Base-by-base conservation (phyloP, 108 stramenopile genomes). In the Nitzschia sp. region DNA sequence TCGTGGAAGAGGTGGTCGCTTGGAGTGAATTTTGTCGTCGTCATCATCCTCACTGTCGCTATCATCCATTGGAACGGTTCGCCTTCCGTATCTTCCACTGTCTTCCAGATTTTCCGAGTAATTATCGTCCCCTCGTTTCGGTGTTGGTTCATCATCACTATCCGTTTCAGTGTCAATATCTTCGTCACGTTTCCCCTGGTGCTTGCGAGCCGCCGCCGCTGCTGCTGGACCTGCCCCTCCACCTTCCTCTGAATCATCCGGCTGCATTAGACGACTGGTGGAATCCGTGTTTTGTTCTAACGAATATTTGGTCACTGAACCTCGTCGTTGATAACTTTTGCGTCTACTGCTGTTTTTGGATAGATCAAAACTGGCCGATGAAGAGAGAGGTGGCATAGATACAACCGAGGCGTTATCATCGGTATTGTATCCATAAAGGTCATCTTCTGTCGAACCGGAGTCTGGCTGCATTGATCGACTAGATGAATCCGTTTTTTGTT, bases 1-100 rank as follows among this genome's bases (percentile, higher is more conserved):
- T n/a, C 49, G 49, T 19, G 49, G 49, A 19, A 51, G 19, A 19
- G 49, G 49, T 51, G 49, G 49, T 51, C 49, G 49, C n/a, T 51
- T 51, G 21, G 49, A 51, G 17, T 51, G 18, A 21, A 19, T 19
- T 19, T 42, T 42, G 21, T 51, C 49, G 21, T 51, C 49, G 21
- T 19, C n/a, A 19, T 51, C 49, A n/a, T 51, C 49, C 13, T 51
- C 49, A 5, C 19, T 51, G 13, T 51, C 49, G 19, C 19, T 23
- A 5, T 9, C 4, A 5, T 9, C 4, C 4, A 51, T 51, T 17
- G 17, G 4, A 51, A 51, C 21, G 19, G 49, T 19, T 51, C 49
- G 49, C 4, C 49, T 9, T 19, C 11, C 4, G 21, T 19, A 51
- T 8, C 49, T 24, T 8, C 56, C 56, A 5, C 27, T 29, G 27